Percentiles rank a stretch among this genome's conserved stretches.
Evolutionary conservation across 345 rosid species (phyloP).

Genomic region (Noccaea caerulescens): DNA sequence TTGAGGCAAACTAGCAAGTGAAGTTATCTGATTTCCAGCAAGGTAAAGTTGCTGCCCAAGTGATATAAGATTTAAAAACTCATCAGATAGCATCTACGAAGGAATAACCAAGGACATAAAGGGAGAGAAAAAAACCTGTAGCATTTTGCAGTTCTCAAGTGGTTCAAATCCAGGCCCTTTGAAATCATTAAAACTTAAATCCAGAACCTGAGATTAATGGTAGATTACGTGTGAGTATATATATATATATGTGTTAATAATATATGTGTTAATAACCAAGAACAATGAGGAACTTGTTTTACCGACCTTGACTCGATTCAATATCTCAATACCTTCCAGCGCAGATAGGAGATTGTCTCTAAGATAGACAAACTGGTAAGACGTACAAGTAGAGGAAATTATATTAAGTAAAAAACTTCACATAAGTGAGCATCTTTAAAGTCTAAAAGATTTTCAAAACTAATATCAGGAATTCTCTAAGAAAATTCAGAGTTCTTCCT

Average conservation of each 20-base stretch:
- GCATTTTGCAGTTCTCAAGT: conserved; percentile 83
- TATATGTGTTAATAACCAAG: conserved; percentile 1
- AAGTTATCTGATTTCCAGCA: conserved; percentile 97
- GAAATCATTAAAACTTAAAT: conserved; percentile 98
- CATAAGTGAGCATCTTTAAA: background rate
- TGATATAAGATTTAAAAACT: conserved; percentile 39
- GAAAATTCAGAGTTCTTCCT: conserved; percentile 8
- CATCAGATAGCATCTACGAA: conserved; percentile 15
- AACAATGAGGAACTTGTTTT: conserved; percentile 15
- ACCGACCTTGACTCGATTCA: conserved; percentile 91
- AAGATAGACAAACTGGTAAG: conserved; percentile 91
- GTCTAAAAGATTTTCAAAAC: conserved; percentile 9
- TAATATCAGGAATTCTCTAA: background rate
- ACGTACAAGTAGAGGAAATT: conserved; percentile 28
- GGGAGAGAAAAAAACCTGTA: conserved; percentile 68
- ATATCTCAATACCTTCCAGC: conserved; percentile 90
- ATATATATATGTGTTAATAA: background rate
- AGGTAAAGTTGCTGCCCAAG: conserved; percentile 89
- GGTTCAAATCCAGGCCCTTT: conserved; percentile 99
- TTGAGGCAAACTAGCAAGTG: conserved; percentile 90
- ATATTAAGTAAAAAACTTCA: conserved; percentile 8
- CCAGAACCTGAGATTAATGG: conserved; percentile 71
- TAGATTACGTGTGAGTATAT: conserved; percentile 16
- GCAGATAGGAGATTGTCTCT: conserved; percentile 91
- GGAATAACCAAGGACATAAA: conserved; percentile 16